Percentiles rank a stretch among this genome's conserved stretches.
These are phyloP conservation scores for Ophiobolus disseminans DNA, from an alignment of 2,329 filamentous ascomycete genomes.

Conservation along the genomic window DNA sequence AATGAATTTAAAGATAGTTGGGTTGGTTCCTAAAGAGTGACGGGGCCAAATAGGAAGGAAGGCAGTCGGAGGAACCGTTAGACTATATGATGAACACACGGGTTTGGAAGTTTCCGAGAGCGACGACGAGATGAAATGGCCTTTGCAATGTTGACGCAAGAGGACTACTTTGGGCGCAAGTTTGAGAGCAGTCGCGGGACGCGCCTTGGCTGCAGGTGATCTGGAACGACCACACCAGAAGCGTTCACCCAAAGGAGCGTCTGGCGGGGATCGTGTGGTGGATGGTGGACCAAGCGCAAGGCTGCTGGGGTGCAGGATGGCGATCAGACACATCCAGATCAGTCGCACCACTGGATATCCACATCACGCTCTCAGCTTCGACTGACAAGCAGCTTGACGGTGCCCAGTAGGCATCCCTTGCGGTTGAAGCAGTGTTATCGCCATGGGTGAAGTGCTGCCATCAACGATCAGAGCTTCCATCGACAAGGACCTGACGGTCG, in stretches of 20 bases:
- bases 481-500: constrained; percentile 31
- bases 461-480: constrained; percentile 13
- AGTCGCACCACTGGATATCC: constrained; percentile 28
- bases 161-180: constrained; percentile 44
- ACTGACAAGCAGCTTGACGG: constrained; percentile 27
- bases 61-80: constrained; percentile 38
- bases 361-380: constrained; percentile 25
- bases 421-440: constrained; percentile 34
- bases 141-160: constrained; percentile 45
- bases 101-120: constrained; percentile 40
- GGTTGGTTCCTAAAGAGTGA: constrained; percentile 48
- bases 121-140: constrained; percentile 39
- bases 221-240: constrained; percentile 50
- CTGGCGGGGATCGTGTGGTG: constrained; percentile 36
- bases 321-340: constrained; percentile 37
- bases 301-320: constrained; percentile 40
- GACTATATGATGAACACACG: constrained; percentile 47
- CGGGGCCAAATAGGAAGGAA: constrained; percentile 47
- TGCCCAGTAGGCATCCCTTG: constrained; percentile 41
- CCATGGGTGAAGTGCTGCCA: constrained; percentile 25
- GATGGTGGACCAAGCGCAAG: constrained; percentile 43
- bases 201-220: constrained; percentile 52
- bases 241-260: constrained; percentile 48
- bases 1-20: constrained; percentile 41
- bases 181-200: constrained; percentile 50